Percentiles rank a stretch among this genome's conserved stretches.
These are phyloP conservation scores for Penicillium verrucosum DNA, from an alignment of 2,329 filamentous ascomycete species.

Conservation along the genomic window DNA sequence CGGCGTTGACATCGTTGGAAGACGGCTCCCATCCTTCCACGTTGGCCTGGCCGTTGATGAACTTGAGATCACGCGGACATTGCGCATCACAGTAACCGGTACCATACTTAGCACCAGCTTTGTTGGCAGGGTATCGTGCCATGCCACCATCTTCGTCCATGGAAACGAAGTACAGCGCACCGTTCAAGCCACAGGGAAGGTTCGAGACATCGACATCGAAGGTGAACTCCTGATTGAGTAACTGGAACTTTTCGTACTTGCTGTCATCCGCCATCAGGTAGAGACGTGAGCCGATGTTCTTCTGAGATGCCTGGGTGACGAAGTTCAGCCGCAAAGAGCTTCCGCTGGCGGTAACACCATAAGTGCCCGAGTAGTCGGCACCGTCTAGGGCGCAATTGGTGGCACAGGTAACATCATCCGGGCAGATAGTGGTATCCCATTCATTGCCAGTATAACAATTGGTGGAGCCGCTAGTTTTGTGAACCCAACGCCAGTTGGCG, in stretches of 20 bases:
- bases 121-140: conserved; percentile 49
- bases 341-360: conserved; percentile 52
- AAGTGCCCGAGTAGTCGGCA: conserved; percentile 52
- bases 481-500: conserved; percentile 57
- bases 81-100: conserved; percentile 63
- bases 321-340: conserved; percentile 50
- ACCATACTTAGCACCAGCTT: conserved; percentile 58
- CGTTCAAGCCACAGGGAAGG: conserved; percentile 67
- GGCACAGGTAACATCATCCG: conserved; percentile 50
- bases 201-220: conserved; percentile 69
- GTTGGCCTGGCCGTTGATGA: conserved; percentile 49
- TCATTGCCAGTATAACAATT: conserved; percentile 58
- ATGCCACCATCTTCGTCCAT: conserved; percentile 61
- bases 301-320: conserved; percentile 36
- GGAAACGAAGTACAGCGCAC: conserved; percentile 62
- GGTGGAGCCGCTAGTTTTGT: conserved; percentile 45
- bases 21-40: conserved; percentile 53
- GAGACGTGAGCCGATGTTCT: conserved; percentile 51
- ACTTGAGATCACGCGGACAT: conserved; percentile 50
- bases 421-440: conserved; percentile 50
- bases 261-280: conserved; percentile 62
- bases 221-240: conserved; percentile 65
- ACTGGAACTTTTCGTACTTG: conserved; percentile 62
- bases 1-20: conserved; percentile 53
- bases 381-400: conserved; percentile 56